Evolutionary conservation across 306 rosid genomes (phyloP), one percentile per base, ranked within the genome.

Genomic region (Casuarina equisetifolia): DNA sequence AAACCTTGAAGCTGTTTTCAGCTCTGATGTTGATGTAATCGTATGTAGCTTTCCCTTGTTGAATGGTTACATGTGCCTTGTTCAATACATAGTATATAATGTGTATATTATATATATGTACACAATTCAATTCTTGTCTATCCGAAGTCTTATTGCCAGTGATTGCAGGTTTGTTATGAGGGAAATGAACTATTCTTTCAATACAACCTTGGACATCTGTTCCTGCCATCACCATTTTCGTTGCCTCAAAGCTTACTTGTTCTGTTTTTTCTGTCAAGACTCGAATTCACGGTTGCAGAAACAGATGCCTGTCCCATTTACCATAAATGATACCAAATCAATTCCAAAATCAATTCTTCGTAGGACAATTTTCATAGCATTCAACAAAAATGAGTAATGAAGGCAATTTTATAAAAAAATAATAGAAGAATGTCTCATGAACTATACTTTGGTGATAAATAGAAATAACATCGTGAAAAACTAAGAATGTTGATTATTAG

Each of bases 21-120:
- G 81, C 78, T 78, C 52, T 75, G 68, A 69, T 80, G 44, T 78
- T 76, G 44, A 40, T 82, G 85, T 68, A 85, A 75, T 80, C 76
- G 64, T 57, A 72, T 68, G 75, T 72, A 67, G 73, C 68, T 79
- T 66, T 69, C 83, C 76, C 62, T 67, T 82, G 80, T 25, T 25
- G 32, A 25, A 13, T 72, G 61, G 12, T 54, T 44, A 16, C 64
- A 80, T 63, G 38, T 80, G 63, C 73, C 69, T 7, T 62, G 12
- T 35, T 62, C 64, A 20, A 32, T 25, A 25, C 32, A 25, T 25
- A 25, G 32, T 25, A 25, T 25, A 25, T 25, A 25, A 25, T 25
- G 32, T 25, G 1, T 25, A 25, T 25, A 35, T 68, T 74, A 64
- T 64, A 70, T n/a, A 57, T 20, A 57, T 8, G 38, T 58, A 25